phyloP scores from a whole-genome alignment of 2,329 filamentous ascomycete species.

The Eutypella sp. region DNA sequence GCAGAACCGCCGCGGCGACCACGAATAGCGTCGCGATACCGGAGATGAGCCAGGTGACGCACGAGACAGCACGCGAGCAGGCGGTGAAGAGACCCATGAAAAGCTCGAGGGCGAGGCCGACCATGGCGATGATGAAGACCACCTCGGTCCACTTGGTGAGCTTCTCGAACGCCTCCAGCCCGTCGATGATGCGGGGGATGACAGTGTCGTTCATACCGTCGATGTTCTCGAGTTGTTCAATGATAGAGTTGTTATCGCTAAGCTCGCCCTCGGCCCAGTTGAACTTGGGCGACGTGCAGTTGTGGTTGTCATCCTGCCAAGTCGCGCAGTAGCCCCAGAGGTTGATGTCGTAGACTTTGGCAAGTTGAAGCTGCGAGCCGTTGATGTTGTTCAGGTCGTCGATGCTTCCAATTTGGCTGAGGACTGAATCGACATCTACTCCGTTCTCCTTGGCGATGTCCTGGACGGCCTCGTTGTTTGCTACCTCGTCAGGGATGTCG shows the following conservation, averaged over 20 bases:
- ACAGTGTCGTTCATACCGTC: constrained; percentile 56
- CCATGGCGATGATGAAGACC: constrained; percentile 69
- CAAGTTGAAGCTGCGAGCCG: constrained; percentile 55
- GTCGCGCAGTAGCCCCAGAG: constrained; percentile 84
- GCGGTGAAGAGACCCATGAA: constrained; percentile 76
- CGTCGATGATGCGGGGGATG: constrained; percentile 60
- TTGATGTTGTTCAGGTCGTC: constrained; percentile 26
- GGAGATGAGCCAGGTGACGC: constrained; percentile 74
- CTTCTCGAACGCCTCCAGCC: constrained; percentile 67
- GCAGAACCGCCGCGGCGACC: constrained; percentile 63
- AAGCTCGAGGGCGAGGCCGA: constrained; percentile 66
- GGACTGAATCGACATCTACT: neutral
- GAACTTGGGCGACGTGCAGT: constrained; percentile 67
- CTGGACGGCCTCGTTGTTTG: neutral
- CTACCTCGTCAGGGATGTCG: neutral
- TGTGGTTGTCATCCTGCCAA: constrained; percentile 47
- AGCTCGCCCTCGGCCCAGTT: constrained; percentile 74
- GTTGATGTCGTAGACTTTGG: constrained; percentile 73
- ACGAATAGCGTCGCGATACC: constrained; percentile 51
- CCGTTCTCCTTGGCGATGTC: neutral
- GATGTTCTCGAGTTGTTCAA: constrained; percentile 49
- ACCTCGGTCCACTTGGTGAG: constrained; percentile 80
- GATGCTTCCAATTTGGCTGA: constrained; percentile 12
- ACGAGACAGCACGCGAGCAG: constrained; percentile 76
- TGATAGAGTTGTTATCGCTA: constrained; percentile 48